Percentiles rank a stretch among this genome's conserved stretches.
Conservation (phyloP, 164 flowering plant species). For the Vitis cinerea region DNA sequence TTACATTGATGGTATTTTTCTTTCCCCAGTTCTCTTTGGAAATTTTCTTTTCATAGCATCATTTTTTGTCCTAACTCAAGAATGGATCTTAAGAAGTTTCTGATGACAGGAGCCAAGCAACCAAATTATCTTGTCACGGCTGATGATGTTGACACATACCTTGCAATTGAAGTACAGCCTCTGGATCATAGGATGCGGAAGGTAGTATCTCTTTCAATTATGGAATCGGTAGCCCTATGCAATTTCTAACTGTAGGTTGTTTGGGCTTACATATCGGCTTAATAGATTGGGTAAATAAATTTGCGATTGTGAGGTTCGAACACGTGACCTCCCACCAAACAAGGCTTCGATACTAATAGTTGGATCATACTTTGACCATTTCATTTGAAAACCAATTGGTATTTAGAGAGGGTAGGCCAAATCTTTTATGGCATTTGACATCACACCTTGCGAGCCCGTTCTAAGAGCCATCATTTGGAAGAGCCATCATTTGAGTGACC, state of each 20-base stretch:
- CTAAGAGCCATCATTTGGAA: too few relatives aligned
- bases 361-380: too few relatives aligned
- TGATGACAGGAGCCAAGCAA: conserved; percentile 83
- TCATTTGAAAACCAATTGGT: too few relatives aligned
- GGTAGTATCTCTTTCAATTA: conserved; percentile 37
- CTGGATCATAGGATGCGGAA: conserved; percentile 90
- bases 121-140: conserved; percentile 90
- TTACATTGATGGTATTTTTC: conserved; percentile 73
- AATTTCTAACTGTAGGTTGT: neutral
- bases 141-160: conserved; percentile 88
- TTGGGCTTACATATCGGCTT: too few relatives aligned
- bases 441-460: too few relatives aligned
- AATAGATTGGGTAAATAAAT: too few relatives aligned
- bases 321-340: neutral
- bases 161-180: conserved; percentile 97
- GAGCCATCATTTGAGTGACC: too few relatives aligned
- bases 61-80: neutral
- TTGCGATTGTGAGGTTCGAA: too few relatives aligned
- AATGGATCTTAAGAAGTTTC: conserved; percentile 1
- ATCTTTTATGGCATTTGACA: too few relatives aligned
- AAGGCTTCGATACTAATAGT: too few relatives aligned
- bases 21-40: neutral
- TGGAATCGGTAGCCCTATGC: neutral
- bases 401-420: too few relatives aligned
- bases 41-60: neutral